phyloP scores from a whole-genome alignment of 805 yeast genomes.

The Hanseniaspora thailandica region DNA sequence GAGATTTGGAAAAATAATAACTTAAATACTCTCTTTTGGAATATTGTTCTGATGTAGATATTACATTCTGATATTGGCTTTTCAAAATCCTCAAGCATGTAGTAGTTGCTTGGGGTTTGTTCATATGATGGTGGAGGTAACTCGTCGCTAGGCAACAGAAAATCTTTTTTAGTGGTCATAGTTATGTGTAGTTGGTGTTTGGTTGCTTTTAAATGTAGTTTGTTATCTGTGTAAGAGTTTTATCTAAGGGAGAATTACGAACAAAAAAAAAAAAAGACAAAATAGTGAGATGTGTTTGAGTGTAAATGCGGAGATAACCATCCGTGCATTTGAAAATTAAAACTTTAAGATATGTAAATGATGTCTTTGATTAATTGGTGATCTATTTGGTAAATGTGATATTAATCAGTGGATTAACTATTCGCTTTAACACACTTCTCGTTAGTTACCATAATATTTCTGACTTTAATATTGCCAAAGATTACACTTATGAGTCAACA shows the following conservation, averaged over 20 bases:
- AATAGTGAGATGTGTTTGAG: not conserved
- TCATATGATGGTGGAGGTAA: conserved; percentile 8
- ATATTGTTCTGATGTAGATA: conserved; percentile 59
- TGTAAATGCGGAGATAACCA: no score
- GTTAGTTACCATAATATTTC: no score
- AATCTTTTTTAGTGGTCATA: conserved; percentile 7
- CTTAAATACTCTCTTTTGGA: conserved; percentile 68
- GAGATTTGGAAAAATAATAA: conserved; percentile 54
- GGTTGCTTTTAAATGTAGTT: no score
- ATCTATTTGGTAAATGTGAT: no score
- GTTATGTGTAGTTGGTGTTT: not conserved
- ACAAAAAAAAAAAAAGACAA: not conserved
- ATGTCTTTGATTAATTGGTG: no score
- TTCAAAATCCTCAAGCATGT: conserved; percentile 54
- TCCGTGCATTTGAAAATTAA: no score
- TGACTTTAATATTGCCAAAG: no score
- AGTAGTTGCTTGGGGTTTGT: conserved; percentile 11
- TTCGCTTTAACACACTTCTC: no score
- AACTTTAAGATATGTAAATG: no score
- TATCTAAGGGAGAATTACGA: not conserved
- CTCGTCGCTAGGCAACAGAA: not conserved
- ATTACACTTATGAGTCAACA: no score
- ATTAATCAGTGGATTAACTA: no score
- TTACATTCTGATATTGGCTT: conserved; percentile 70
- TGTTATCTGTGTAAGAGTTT: no score